These are phyloP conservation scores for Colletotrichum eleusines DNA, from an alignment of 2,329 filamentous ascomycete species.

Conservation along the genomic window DNA sequence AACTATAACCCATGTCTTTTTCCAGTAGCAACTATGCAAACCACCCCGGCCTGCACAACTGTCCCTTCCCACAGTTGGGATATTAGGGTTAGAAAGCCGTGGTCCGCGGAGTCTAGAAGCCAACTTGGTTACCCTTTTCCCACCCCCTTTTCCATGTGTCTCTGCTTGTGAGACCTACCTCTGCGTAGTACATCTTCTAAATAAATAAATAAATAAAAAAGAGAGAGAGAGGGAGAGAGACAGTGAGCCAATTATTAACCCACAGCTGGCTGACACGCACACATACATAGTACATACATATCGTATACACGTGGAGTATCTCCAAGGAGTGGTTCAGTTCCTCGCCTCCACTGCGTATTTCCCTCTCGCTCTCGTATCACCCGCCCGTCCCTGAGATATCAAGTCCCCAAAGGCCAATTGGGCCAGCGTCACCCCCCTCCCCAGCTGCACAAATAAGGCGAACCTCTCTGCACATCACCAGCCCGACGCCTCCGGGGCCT, in stretches of 20 bases:
- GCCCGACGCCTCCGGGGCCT: neutral
- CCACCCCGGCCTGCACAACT: neutral
- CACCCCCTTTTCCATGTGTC: slow-evolving; percentile 2
- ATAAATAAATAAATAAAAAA: neutral
- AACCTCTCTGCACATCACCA: neutral
- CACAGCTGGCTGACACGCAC: neutral
- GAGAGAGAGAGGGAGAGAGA: neutral
- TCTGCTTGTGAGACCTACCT: neutral
- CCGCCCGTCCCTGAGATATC: neutral
- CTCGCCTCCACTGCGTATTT: neutral
- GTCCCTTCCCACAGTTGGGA: neutral
- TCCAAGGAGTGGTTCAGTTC: neutral
- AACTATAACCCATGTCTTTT: neutral
- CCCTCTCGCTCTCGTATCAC: slow-evolving; percentile 1
- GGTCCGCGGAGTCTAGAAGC: neutral
- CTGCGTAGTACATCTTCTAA: neutral
- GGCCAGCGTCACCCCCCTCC: no score
- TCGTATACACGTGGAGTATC: neutral
- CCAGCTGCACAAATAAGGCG: slow-evolving; percentile 11
- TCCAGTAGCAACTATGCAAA: neutral
- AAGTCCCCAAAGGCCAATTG: neutral
- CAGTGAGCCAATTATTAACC: neutral
- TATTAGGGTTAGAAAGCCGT: neutral
- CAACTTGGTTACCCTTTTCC: slow-evolving; percentile 2
- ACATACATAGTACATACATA: neutral